These are phyloP conservation scores for Lasiodiplodia theobromae DNA, from an alignment of 2,329 filamentous ascomycete genomes.

Conservation along the genomic window DNA sequence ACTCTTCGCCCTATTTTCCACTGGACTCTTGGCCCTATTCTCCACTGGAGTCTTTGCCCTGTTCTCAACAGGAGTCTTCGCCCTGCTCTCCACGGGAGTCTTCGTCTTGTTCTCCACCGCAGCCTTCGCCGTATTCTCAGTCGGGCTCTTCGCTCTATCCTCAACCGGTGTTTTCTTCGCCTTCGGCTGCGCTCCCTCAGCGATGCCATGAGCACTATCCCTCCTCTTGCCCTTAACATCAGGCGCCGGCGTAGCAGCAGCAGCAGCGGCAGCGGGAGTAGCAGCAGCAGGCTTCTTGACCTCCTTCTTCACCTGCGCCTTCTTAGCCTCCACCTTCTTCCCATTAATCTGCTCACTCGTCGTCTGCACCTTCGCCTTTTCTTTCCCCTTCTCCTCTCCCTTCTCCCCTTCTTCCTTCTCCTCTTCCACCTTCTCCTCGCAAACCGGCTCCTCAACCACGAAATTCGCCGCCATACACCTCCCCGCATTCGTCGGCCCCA, in stretches of 20 bases:
- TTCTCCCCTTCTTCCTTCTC: constrained; percentile 8
- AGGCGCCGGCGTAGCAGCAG: neutral
- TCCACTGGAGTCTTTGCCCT: neutral
- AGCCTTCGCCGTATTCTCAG: neutral
- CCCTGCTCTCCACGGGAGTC: neutral
- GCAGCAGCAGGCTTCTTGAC: neutral
- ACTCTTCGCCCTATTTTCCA: constrained; percentile 15
- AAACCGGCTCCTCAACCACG: constrained; percentile 45
- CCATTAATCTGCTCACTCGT: neutral
- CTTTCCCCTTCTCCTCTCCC: constrained; percentile 11
- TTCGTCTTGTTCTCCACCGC: constrained; percentile 13
- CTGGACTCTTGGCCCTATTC: neutral
- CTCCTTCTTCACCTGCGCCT: neutral
- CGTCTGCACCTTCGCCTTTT: constrained; percentile 3
- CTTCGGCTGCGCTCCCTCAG: neutral
- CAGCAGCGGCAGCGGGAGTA: neutral
- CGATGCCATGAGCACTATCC: neutral
- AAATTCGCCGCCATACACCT: constrained; percentile 49
- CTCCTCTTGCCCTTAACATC: constrained; percentile 23
- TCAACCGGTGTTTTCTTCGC: constrained; percentile 11
- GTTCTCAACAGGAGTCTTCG: neutral
- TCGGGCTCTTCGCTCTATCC: neutral
- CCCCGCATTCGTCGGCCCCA: constrained; percentile 46
- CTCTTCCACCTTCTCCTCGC: neutral
- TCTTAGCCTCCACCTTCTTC: neutral